Evolutionary conservation across 257 asterid species (phyloP), one percentile per base, ranked within the genome.

Genomic region (Lycium barbarum): DNA sequence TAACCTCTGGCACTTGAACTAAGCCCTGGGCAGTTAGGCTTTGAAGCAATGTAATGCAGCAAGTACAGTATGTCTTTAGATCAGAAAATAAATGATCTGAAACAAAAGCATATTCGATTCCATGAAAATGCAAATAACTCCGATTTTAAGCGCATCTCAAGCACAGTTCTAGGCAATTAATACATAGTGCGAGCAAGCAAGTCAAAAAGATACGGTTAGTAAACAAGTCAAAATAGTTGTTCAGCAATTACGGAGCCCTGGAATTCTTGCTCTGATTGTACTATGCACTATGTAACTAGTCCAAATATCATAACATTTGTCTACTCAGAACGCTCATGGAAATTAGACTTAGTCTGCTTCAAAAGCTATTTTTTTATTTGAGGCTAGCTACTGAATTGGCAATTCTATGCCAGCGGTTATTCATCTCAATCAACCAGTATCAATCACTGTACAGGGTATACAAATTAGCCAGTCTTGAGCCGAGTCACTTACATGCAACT

Each of bases 391-490:
- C 45, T 15, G 78, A 14, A 26, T 13, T 51, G 63, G 47, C 63
- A 76, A 26, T 51, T 76, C 40, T 76, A 51, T 54, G 36, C 35
- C 49, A 63, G 40, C 59, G 49, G 45, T 81, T 63, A 67, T 61
- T 14, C 54, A 15, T 81, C 67, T 43, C n/a, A 11, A 55, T 9
- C 22, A 9, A 17, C 84, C 36, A 51, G 80, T 26, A 26, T 63
- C 63, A 65, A 7, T 49, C 79, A 65, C 79, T 43, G 7, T 61
- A 82, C 74, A 43, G 59, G 67, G 45, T 65, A 13, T 68, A 65
- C 65, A 51, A 33, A 57, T 20, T 54, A 51, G 47, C 22, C 3
- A 35, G 45, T 51, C 47, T 7, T 70, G 13, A 22, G 45, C 82
- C 5, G 7, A 76, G 81, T 51, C 45, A 76, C 82, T 51, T 51